These are phyloP conservation scores for Scleromitrula shiraiana DNA, from an alignment of 2,329 filamentous ascomycete species.

Conservation along the genomic window DNA sequence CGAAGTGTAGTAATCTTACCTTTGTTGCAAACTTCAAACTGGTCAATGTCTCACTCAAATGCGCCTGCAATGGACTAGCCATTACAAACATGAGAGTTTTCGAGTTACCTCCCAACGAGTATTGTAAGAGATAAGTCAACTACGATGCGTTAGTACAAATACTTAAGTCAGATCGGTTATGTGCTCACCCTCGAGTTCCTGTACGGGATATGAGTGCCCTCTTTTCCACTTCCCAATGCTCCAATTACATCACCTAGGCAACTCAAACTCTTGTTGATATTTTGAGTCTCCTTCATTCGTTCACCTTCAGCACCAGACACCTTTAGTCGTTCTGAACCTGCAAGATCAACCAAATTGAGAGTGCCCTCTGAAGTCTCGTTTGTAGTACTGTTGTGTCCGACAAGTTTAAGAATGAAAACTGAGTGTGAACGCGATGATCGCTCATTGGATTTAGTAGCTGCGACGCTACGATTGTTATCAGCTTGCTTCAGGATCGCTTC, in stretches of 20 bases:
- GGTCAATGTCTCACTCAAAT: conserved; percentile 86
- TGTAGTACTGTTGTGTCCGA: conserved; percentile 60
- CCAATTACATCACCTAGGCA: conserved; percentile 93
- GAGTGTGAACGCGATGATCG: conserved; percentile 90
- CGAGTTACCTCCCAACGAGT: conserved; percentile 87
- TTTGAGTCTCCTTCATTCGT: conserved; percentile 86
- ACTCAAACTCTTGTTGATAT: conserved; percentile 91
- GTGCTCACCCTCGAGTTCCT: conserved; percentile 78
- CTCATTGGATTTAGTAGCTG: conserved; percentile 96
- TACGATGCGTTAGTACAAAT: conserved; percentile 29
- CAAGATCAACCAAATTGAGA: conserved; percentile 90
- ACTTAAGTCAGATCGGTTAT: not conserved
- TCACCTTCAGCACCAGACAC: conserved; percentile 82
- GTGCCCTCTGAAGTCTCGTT: conserved; percentile 85
- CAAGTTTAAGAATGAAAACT: conserved; percentile 83
- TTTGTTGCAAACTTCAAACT: conserved; percentile 95
- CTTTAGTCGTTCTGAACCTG: conserved; percentile 84
- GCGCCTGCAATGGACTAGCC: conserved; percentile 85
- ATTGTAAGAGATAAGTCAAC: conserved; percentile 91
- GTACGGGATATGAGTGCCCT: conserved; percentile 78
- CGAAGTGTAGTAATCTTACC: conserved; percentile 40
- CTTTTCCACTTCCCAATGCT: conserved; percentile 75
- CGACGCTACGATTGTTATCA: conserved; percentile 79
- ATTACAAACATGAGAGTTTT: conserved; percentile 99
- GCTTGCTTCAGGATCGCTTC: conserved; percentile 74